Base-by-base conservation (phyloP, 1,284 basidiomycete genomes). In the Ustilago loliicola region DNA sequence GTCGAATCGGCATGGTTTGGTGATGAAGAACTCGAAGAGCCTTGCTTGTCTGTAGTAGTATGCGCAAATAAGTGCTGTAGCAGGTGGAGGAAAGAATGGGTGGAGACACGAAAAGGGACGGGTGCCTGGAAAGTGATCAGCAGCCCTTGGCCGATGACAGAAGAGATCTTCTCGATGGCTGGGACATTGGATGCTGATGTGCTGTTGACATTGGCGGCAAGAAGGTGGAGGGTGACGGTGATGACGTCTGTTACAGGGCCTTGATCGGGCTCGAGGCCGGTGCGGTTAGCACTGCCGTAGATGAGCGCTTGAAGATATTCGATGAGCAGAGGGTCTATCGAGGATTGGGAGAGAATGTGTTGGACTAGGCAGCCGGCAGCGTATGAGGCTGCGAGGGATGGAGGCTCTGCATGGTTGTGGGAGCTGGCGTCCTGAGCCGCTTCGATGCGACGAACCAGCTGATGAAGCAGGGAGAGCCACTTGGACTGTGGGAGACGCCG, bases 231-330 rank as follows among this genome's bases (percentile, higher is more conserved):
- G 1, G 76, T 74, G 51, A 66, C 62, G 6, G 67, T 70, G 67
- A 78, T 67, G 45, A 67, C 71, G 27, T 78, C 70, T n/a, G 67
- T 74, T 23, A 78, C 19, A n/a, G 76, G 71, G 5, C 71, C 71
- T 48, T 78, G 71, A 38, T 78, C 71, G 2, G 67, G 58, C 0
- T 34, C 25, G 65, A 73, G 29, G 13, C 71, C 76, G 7, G 66
- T 66, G 10, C 61, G 71, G 19, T 54, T 66, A 3, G 76, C 64
- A 40, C 61, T 64, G 54, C 76, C 76, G 23, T 78, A 78, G 29
- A 78, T 65, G 64, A 67, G 29, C 3, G 58, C 66, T 48, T 73
- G 67, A 5, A 78, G 59, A 27, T 78, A 78, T 21, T 74, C 76
- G 47, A 71, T 61, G 11, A 78, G 72, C 17, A 74, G 48, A 1